phyloP scores from a whole-genome alignment of 2,329 filamentous ascomycete genomes.

The Fusarium redolens region DNA sequence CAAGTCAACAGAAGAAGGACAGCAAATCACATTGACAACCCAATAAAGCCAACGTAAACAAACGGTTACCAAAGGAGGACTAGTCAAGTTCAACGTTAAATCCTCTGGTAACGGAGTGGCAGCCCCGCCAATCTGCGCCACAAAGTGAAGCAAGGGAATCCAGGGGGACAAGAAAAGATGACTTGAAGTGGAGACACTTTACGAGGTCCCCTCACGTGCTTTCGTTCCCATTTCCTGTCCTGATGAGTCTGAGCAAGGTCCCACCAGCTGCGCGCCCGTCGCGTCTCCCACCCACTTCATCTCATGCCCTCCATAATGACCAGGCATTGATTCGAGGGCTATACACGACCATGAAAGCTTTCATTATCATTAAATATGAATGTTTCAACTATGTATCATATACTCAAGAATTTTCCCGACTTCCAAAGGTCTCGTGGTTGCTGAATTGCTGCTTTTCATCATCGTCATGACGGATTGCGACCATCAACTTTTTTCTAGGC shows the following conservation, averaged over 20 bases:
- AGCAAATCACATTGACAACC: background rate
- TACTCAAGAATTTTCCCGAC: conserved; percentile 38
- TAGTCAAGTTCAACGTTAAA: background rate
- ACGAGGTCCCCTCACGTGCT: conserved; percentile 54
- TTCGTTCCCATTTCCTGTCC: conserved; percentile 59
- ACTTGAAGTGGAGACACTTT: conserved; percentile 25
- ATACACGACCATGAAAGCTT: conserved; percentile 46
- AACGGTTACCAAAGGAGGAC: conserved; percentile 34
- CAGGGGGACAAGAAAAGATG: conserved; percentile 31
- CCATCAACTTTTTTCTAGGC: conserved; percentile 32
- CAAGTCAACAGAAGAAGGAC: conserved; percentile 1
- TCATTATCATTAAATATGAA: conserved; percentile 14
- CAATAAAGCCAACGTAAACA: background rate
- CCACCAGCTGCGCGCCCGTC: conserved; percentile 56
- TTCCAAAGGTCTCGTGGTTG: conserved; percentile 30
- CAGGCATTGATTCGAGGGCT: conserved; percentile 6
- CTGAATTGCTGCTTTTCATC: conserved; percentile 31
- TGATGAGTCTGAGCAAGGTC: conserved; percentile 44
- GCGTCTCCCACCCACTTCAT: conserved; percentile 58
- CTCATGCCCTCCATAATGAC: conserved; percentile 52
- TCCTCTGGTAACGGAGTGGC: conserved; percentile 11
- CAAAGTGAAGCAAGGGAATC: conserved; percentile 30
- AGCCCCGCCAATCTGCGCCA: conserved; percentile 16
- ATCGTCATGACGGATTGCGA: conserved; percentile 17
- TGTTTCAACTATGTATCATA: background rate